Conservation (phyloP, 2,329 filamentous ascomycete species). For the Allantophomopsis cytisporea region DNA sequence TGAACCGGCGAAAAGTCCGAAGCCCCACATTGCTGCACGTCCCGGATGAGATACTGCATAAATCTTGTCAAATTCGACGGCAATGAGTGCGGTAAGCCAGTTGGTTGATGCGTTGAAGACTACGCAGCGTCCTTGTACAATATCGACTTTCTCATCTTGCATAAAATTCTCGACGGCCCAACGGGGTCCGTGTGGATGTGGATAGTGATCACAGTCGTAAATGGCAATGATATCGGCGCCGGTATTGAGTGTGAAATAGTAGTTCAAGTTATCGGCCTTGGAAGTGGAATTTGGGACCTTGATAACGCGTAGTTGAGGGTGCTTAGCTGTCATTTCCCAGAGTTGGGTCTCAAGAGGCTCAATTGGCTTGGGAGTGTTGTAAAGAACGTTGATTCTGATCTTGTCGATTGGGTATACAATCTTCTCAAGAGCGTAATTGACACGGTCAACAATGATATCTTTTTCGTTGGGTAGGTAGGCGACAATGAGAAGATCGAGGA, state of each 20-base stretch:
- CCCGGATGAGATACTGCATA: constrained; percentile 35
- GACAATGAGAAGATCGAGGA: constrained; percentile 31
- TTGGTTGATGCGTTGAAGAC: constrained; percentile 30
- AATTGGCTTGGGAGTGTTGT: constrained; percentile 32
- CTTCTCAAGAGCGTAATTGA: constrained; percentile 29
- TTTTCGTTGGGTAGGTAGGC: constrained; percentile 35
- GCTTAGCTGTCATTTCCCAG: constrained; percentile 20
- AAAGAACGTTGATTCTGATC: constrained; percentile 31
- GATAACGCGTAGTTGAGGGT: constrained; percentile 27
- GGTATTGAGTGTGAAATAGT: constrained; percentile 28
- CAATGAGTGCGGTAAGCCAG: constrained; percentile 30
- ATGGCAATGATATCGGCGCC: constrained; percentile 30
- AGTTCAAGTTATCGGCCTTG: constrained; percentile 34
- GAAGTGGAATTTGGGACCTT: constrained; percentile 32
- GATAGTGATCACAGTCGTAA: constrained; percentile 35
- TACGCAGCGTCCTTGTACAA: constrained; percentile 33
- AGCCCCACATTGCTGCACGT: constrained; percentile 29
- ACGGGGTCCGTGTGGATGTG: constrained; percentile 30
- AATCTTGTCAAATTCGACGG: constrained; percentile 35
- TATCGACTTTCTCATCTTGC: constrained; percentile 25
- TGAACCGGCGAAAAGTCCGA: constrained; percentile 32
- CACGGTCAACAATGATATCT: constrained; percentile 32
- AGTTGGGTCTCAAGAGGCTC: constrained; percentile 29
- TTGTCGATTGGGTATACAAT: constrained; percentile 29
- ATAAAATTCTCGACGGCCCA: constrained; percentile 33